Evolutionary conservation across 2,329 filamentous ascomycete genomes (phyloP), one percentile per base, ranked within the genome.

Genomic region (Clarireedia homoeocarpa): DNA sequence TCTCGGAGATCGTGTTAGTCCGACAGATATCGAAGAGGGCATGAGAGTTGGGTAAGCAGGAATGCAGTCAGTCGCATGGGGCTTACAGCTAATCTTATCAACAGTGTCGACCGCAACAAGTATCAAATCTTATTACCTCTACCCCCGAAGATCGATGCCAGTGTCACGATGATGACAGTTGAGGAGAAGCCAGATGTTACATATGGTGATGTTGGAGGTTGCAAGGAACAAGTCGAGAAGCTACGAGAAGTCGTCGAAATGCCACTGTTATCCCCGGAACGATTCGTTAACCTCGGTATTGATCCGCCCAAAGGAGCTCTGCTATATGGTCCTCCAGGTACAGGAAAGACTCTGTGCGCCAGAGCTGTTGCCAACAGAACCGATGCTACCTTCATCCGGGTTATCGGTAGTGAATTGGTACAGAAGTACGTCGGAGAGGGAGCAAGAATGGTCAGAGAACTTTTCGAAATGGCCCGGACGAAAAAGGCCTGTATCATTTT

Each of bases 401-500:
- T 99, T 69, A 99, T 99, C 71, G 94, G 94, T 63, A 96, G 90
- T 66, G 94, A 99, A 73, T 77, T 99, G 67, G 94, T 99, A 7
- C 94, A 99, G 74, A 99, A 99, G 76, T 99, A 99, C 70, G 94
- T 99, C 17, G 94, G 94, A 71, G 94, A 99, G 73, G 94, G 94
- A 71, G 94, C 95, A 5, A 84, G 95, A 67, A 99, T 99, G 94
- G 94, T 99, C 20, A 86, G 94, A 67, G 94, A 99, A 76, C 82
- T 99, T 2, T 99, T 99, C 72, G 94, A 99, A 76, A 99, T 99
- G 94, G 94, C 94, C 9, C 85, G 94, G 66, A 97, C 94, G 56
- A 99, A 99, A 82, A 99, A 99, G 76, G 94, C 94, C 0, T 99
- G 94, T 74, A 99, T 99, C 71, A 99, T 99, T 75, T 99, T 99